Conservation (phyloP, 352 stramenopile species). For the Phytophthora aleatoria region DNA sequence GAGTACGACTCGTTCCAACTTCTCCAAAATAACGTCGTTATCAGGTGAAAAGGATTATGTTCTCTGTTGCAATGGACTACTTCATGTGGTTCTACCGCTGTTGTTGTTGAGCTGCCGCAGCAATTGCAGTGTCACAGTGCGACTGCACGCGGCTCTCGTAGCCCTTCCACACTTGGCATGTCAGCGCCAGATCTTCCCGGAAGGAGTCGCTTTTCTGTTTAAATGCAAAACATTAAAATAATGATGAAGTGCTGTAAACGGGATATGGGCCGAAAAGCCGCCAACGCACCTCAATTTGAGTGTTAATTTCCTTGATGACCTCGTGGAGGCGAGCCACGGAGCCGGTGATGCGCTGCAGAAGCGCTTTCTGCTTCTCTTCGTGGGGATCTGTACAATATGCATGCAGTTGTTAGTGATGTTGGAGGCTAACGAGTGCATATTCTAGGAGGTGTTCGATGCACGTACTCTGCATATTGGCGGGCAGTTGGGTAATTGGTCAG, state of each 20-base stretch:
- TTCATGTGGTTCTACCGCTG: slow-evolving; percentile 4
- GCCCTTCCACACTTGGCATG: slow-evolving; percentile 83
- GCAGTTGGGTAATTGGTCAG: slow-evolving; percentile 6
- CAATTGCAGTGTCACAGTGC: slow-evolving; percentile 52
- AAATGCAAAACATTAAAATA: background rate
- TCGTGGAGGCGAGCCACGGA: slow-evolving; percentile 82
- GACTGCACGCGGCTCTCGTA: slow-evolving; percentile 84
- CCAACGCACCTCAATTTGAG: slow-evolving; percentile 70
- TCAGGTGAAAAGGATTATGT: no score
- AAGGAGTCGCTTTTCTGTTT: slow-evolving; percentile 77
- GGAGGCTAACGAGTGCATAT: no score
- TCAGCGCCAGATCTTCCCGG: slow-evolving; percentile 72
- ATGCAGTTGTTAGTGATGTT: slow-evolving; percentile 1
- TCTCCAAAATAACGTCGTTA: no score
- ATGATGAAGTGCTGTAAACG: no score
- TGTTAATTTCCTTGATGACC: slow-evolving; percentile 87
- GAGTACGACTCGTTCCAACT: no score
- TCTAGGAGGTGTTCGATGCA: no score
- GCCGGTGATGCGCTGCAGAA: slow-evolving; percentile 78
- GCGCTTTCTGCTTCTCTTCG: slow-evolving; percentile 88
- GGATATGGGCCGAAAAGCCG: no score
- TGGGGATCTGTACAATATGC: slow-evolving; percentile 58
- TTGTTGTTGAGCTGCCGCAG: slow-evolving; percentile 22
- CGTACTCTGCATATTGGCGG: slow-evolving; percentile 33
- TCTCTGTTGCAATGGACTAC: background rate